Evolutionary conservation across 805 yeast species (phyloP).

Genomic region (Kuraishia ogatae): DNA sequence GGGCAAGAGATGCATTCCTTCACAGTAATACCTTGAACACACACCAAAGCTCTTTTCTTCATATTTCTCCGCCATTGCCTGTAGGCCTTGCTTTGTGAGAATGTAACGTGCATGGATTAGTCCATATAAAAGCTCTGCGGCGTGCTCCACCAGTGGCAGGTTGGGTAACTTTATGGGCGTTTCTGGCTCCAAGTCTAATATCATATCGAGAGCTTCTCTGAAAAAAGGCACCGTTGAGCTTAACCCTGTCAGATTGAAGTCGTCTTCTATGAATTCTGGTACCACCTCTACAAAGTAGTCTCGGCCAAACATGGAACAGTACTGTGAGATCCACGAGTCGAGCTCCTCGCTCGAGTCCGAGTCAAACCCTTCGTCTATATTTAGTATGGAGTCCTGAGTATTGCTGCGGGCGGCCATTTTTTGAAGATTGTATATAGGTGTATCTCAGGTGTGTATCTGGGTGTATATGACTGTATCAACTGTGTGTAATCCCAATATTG

Average conservation of each 20-base stretch:
- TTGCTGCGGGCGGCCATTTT: background rate
- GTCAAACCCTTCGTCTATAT: constrained; percentile 7
- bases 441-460: background rate
- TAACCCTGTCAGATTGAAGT: constrained; percentile 89
- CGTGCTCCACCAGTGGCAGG: constrained; percentile 72
- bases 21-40: constrained; percentile 86
- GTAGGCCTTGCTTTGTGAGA: constrained; percentile 80
- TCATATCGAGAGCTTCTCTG: constrained; percentile 84
- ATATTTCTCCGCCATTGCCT: constrained; percentile 89
- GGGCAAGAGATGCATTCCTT: constrained; percentile 84
- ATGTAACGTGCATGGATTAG: constrained; percentile 90
- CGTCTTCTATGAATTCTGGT: constrained; percentile 92
- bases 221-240: constrained; percentile 81
- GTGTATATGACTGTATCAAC: background rate
- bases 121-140: constrained; percentile 90
- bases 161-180: constrained; percentile 51
- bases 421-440: background rate
- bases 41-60: constrained; percentile 84
- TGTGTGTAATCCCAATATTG: background rate
- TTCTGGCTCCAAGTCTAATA: constrained; percentile 74
- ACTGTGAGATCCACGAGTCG: constrained; percentile 78
- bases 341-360: constrained; percentile 35
- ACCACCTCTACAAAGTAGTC: constrained; percentile 90
- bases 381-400: background rate
- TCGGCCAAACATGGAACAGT: constrained; percentile 72